Evolutionary conservation across 345 rosid genomes (phyloP).

Genomic region (Physaria fendleri): DNA sequence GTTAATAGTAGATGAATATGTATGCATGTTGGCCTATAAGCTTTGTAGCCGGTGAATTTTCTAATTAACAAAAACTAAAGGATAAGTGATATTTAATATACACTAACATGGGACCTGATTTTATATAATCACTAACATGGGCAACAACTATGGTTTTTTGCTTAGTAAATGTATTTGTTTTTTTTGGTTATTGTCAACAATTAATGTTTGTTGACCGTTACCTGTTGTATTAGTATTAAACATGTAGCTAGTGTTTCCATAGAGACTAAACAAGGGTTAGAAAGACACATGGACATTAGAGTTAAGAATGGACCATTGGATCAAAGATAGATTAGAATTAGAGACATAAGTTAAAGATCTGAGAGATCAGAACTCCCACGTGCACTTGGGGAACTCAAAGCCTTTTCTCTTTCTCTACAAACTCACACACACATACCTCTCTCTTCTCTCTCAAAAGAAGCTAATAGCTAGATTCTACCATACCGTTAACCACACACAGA

Average conservation of each 20-base stretch:
- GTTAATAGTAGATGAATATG: not conserved
- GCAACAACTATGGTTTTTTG: constrained; percentile 26
- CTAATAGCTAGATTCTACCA: too few species aligned
- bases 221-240: constrained; percentile 1
- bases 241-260: not conserved
- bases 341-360: not conserved
- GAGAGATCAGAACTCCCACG: constrained; percentile 39
- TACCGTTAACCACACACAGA: too few species aligned
- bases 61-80: constrained; percentile 4
- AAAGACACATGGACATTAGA: constrained; percentile 2
- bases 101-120: constrained; percentile 23
- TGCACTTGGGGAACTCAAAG: constrained; percentile 44
- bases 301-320: not conserved
- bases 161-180: constrained; percentile 13
- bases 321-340: not conserved
- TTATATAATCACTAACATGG: constrained; percentile 19
- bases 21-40: constrained; percentile 13
- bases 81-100: constrained; percentile 28
- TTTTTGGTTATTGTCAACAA: constrained; percentile 4
- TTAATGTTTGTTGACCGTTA: constrained; percentile 9
- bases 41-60: constrained; percentile 30
- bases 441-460: too few species aligned
- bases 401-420: constrained; percentile 18
- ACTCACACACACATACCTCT: too few species aligned
- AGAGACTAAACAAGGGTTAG: not conserved